phyloP scores from a whole-genome alignment of 495 filamentous ascomycete species.

The Neurospora tetrasperma region DNA sequence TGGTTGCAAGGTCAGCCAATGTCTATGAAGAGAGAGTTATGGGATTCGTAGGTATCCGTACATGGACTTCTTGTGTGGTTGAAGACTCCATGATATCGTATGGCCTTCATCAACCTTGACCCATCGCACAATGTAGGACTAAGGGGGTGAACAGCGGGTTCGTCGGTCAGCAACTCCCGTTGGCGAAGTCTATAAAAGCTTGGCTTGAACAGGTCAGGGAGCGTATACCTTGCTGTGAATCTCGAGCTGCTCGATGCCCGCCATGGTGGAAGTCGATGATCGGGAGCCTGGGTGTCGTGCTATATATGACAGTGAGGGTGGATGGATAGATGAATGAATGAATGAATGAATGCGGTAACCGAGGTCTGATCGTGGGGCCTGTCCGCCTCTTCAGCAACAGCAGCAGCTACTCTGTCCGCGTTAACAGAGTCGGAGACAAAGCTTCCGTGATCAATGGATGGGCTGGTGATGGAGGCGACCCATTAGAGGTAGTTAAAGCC shows the following conservation, averaged over 20 bases:
- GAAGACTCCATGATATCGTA: constrained; percentile 95
- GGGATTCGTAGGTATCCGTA: constrained; percentile 19
- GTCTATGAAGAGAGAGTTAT: not conserved
- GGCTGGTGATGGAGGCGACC: not conserved
- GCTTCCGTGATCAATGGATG: not conserved
- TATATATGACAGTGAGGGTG: not conserved
- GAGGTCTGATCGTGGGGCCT: not conserved
- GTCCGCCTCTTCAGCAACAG: too few species aligned
- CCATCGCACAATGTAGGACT: constrained; percentile 98
- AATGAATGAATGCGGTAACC: not conserved
- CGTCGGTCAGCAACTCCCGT: not conserved
- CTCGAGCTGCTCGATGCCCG: constrained; percentile 93
- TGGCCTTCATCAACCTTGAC: constrained; percentile 77
- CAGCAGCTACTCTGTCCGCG: not conserved
- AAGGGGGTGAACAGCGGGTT: not conserved
- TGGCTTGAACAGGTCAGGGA: not conserved
- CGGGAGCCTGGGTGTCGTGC: not conserved
- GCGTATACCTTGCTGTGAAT: constrained; percentile 85
- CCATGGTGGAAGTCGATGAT: constrained; percentile 43
- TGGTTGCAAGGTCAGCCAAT: not conserved
- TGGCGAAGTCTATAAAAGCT: not conserved
- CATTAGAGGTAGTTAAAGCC: not conserved
- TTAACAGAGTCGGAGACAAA: not conserved
- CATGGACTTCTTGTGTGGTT: constrained; percentile 95
- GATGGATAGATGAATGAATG: not conserved